phyloP scores from a whole-genome alignment of 2,329 filamentous ascomycete species.

The Colletotrichum sp. region DNA sequence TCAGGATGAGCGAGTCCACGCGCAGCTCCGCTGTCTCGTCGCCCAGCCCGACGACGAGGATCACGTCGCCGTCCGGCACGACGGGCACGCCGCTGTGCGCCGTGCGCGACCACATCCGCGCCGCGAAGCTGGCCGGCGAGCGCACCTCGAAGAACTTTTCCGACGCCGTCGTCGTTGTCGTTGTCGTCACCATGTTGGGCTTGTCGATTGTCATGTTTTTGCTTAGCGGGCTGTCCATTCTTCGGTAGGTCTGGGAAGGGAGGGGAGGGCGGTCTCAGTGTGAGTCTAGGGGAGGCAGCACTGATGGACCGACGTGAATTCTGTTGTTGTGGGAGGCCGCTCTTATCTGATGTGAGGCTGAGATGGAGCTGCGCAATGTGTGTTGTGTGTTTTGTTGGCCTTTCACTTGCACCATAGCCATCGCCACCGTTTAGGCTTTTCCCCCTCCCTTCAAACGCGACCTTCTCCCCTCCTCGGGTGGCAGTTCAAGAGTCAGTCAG shows the following conservation, averaged over 20 bases:
- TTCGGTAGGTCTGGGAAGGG: not conserved
- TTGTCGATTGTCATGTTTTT: slow-evolving; percentile 10
- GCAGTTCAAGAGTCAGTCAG: slow-evolving; percentile 2
- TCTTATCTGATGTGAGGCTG: not conserved
- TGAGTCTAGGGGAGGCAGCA: not conserved
- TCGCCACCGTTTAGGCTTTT: slow-evolving; percentile 17
- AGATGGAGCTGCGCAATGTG: not conserved
- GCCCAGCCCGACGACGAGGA: slow-evolving; percentile 25
- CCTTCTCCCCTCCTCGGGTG: not conserved
- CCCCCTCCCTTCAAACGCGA: slow-evolving; percentile 8
- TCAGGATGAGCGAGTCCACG: slow-evolving; percentile 26
- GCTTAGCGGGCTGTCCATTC: slow-evolving; percentile 5
- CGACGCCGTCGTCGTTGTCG: not conserved
- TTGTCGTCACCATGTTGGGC: not conserved
- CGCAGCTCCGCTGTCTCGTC: slow-evolving; percentile 15
- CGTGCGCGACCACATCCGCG: slow-evolving; percentile 19
- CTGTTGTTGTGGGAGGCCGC: not conserved
- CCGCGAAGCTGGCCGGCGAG: slow-evolving; percentile 17
- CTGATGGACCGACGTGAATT: not conserved
- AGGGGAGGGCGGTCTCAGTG: not conserved
- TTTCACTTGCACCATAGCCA: not conserved
- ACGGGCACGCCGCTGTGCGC: slow-evolving; percentile 9
- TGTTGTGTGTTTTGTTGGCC: not conserved
- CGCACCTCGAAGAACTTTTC: slow-evolving; percentile 19
- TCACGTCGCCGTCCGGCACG: slow-evolving; percentile 23